Base-by-base conservation (phyloP, 345 rosid genomes). In the Eucalyptus regnans region DNA sequence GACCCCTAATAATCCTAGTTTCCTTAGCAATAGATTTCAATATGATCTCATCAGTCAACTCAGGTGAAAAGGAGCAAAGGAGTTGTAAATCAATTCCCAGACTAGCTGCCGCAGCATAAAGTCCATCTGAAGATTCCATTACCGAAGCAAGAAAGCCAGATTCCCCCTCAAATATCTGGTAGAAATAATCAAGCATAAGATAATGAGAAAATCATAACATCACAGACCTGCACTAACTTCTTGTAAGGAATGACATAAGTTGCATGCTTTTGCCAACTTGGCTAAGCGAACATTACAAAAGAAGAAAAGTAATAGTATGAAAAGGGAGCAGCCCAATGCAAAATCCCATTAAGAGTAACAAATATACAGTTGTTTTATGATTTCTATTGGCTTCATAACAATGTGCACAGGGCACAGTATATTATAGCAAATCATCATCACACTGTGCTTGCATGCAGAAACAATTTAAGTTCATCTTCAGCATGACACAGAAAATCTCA, bases 41-140 rank as follows among this genome's bases (percentile, higher is more conserved):
- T 90, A 98, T 93, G 64, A 96, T 96, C 88, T 96, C 98, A 92
- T 95, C 96, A 27, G 96, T 97, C 89, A 93, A 90, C 52, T 94
- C 95, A 44, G 96, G 92, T 92, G 98, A 95, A 86, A 95, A 88
- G 90, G 99, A 95, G 91, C 93, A 97, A 91, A 97, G 93, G 31
- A 98, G 92, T 94, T 98, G 99, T 80, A 98, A 91, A 90, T 93
- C 95, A 90, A 98, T 92, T 90, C 99, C 98, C 94, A 98, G 92
- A 92, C 97, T 95, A 91, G 97, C 97, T 89, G 99, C 99, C 84
- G 96, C 99, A 5, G 98, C 98, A 91, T 96, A 97, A 50, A 98
- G 94, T 91, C 93, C 97, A 93, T 96, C 96, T 68, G 99, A 95
- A 88, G 93, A 95, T 90, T 95, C 96, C 94, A 95, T 93, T 83